Conservation (phyloP, 768 basidiomycete genomes). For the Collybia sordida region DNA sequence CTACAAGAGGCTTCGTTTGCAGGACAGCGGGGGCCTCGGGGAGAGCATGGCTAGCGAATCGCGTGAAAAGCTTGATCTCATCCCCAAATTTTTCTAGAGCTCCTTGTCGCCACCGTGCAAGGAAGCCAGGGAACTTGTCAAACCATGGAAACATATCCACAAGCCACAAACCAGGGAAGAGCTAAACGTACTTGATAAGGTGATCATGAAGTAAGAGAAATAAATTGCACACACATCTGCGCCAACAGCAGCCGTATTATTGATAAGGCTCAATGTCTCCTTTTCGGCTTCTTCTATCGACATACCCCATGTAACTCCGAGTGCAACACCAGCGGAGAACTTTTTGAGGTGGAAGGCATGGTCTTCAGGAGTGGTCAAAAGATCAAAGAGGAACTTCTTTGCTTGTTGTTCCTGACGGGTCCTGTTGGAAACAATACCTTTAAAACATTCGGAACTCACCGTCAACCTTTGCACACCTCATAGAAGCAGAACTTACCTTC, state of each 20-base stretch:
- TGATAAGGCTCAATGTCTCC: conserved; percentile 1
- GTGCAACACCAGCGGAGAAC: conserved; percentile 4
- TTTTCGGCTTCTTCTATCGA: conserved; percentile 1
- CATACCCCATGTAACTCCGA: conserved; percentile 6
- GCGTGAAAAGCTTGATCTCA: conserved; percentile 3
- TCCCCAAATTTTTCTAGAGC: conserved; percentile 1
- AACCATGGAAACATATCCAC: conserved; percentile 5
- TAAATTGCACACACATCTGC: conserved; percentile 3
- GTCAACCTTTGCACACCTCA: no score
- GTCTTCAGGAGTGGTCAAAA: conserved; percentile 1
- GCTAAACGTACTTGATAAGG: neutral
- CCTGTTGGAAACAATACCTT: conserved; percentile 1
- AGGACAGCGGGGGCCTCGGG: neutral
- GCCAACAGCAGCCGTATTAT: conserved; percentile 5
- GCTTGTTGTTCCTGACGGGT: conserved; percentile 5
- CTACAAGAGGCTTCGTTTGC: conserved; percentile 1
- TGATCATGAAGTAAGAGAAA: neutral
- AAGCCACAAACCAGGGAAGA: conserved; percentile 6
- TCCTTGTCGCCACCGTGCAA: conserved; percentile 2
- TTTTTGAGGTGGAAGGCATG: conserved; percentile 3
- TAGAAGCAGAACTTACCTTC: conserved; percentile 1
- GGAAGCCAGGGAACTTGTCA: neutral
- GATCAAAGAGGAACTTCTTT: conserved; percentile 1
- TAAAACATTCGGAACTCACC: no score
- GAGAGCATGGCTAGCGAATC: conserved; percentile 3